Conservation (phyloP, 2,329 filamentous ascomycete species). For the Dothiorella sarmentorum region DNA sequence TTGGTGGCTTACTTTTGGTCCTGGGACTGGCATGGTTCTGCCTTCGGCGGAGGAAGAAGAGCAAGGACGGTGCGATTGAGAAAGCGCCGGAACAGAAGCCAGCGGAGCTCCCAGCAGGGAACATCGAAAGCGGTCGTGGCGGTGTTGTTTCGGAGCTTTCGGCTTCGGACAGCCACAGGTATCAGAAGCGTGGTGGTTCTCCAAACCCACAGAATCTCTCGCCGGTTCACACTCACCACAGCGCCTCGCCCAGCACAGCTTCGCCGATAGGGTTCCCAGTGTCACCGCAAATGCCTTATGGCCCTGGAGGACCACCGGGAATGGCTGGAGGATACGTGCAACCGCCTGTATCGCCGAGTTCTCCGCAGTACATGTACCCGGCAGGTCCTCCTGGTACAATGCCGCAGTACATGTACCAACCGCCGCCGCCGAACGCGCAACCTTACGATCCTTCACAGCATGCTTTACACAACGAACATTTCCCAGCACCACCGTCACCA, state of each 20-base stretch:
- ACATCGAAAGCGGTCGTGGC: neutral
- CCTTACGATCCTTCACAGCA: slow-evolving; percentile 26
- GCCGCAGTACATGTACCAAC: slow-evolving; percentile 21
- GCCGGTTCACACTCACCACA: slow-evolving; percentile 15
- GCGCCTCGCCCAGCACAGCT: slow-evolving; percentile 14
- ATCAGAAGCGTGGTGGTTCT: neutral
- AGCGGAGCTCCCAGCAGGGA: slow-evolving; percentile 27
- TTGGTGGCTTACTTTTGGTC: slow-evolving; percentile 31
- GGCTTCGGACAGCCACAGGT: slow-evolving; percentile 24
- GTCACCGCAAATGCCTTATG: slow-evolving; percentile 12
- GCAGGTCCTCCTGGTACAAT: slow-evolving; percentile 17
- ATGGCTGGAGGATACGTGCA: neutral
- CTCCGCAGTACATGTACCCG: slow-evolving; percentile 19
- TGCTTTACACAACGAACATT: slow-evolving; percentile 21
- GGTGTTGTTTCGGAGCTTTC: slow-evolving; percentile 21
- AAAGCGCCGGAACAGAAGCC: slow-evolving; percentile 28
- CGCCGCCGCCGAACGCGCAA: slow-evolving; percentile 22
- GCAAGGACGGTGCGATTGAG: slow-evolving; percentile 23
- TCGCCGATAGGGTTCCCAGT: slow-evolving; percentile 9
- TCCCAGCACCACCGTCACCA: slow-evolving; percentile 21
- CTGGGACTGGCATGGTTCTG: slow-evolving; percentile 35
- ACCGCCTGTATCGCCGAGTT: slow-evolving; percentile 6
- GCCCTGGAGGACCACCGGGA: neutral
- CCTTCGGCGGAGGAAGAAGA: slow-evolving; percentile 36
- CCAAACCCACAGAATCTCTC: neutral